Base-by-base conservation (phyloP, 2,329 filamentous ascomycete genomes). In the Setomelanomma holmii region DNA sequence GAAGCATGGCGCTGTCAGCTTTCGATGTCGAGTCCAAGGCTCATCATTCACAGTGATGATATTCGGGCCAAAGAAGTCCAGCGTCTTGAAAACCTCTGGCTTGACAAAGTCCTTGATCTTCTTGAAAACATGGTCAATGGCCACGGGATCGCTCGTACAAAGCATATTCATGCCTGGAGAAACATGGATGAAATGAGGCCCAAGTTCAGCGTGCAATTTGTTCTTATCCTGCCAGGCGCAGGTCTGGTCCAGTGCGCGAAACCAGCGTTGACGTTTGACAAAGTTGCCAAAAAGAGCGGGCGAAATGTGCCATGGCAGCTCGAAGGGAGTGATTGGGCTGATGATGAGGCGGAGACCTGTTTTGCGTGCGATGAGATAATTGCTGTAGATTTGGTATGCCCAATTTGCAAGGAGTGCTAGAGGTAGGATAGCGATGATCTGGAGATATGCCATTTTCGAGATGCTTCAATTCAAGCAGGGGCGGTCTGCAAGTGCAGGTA, bases 21-120 rank as follows among this genome's bases (percentile, higher is more conserved):
- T 75, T 8, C 78, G 69, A 45, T 81, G 78, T 22, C 76, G 70
- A 16, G 71, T 57, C 78, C 78, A 80, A 8, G 73, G 67, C 21
- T 68, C 72, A 17, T 40, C 49, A 19, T 55, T 57, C 5, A 52
- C 51, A 35, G 51, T 40, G 17, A 27, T 21, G 7, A 19, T 30
- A 38, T 52, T 30, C 24, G 44, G 27, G 2, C 39, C 42, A 27
- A 45, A 45, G 54, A 69, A 45, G 34, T 69, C 61, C 14, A 45
- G 56, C 54, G 43, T 60, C 52, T 68, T 67, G n/a, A 62, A 35
- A 11, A 56, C 53, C 22, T 53, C 54, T 2, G 58, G 57, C 38
- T 68, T 68, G 4, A 59, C 27, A 51, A 64, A 67, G 2, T 59
- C 56, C 43, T 59, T 68, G 48, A 59, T 51, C 14, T 49, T 54